Evolutionary conservation across 805 yeast genomes (phyloP), one percentile per base, ranked within the genome.

Genomic region (Ogataea degrootiae): DNA sequence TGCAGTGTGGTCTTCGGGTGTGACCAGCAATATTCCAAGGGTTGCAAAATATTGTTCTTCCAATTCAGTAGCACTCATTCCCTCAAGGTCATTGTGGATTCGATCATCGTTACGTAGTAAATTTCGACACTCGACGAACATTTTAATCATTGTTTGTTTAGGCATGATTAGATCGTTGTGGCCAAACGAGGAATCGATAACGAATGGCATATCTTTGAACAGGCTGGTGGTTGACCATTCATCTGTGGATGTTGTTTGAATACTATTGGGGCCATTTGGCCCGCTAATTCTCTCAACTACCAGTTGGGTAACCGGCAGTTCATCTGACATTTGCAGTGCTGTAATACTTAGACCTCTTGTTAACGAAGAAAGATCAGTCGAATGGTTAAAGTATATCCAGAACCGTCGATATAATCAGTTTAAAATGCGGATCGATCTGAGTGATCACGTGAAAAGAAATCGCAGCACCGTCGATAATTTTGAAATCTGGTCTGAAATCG

Each of bases 1-100:
- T 4, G 59, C 56, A 1, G 60, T 59, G 14, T 56, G 60, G 45
- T 66, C 64, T 43, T 58, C 62, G 0, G 70, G 63, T 2, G 67
- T 62, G 3, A 56, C 41, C 12, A 66, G 39, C 9, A 67, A 47
- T 4, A 62, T 41, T 0, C 63, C 67, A 11, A 59, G 34, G 4
- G 65, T 54, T 1, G 58, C 48, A 29, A 45, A 34, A 17, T 50
- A 54, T 6, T 50, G 11, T 4, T 37, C 33, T 7, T 23, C 14
- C 17, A 15, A 22, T 34, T 14, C 43, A 19, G 14, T 44, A 37
- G 26, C 39, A 34, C 12, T 15, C 36, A n/a, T 34, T 35, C 4
- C 14, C 5, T 36, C 34, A 6, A 36, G 19, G 2, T 11, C 21
- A 1, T 11, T 21, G 2, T 34, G 12, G n/a, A 21, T 26, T 26